Percentiles rank a stretch among this genome's conserved stretches.
Evolutionary conservation across 1,284 basidiomycete species (phyloP).

Genomic region (Mycosarcoma maydis): DNA sequence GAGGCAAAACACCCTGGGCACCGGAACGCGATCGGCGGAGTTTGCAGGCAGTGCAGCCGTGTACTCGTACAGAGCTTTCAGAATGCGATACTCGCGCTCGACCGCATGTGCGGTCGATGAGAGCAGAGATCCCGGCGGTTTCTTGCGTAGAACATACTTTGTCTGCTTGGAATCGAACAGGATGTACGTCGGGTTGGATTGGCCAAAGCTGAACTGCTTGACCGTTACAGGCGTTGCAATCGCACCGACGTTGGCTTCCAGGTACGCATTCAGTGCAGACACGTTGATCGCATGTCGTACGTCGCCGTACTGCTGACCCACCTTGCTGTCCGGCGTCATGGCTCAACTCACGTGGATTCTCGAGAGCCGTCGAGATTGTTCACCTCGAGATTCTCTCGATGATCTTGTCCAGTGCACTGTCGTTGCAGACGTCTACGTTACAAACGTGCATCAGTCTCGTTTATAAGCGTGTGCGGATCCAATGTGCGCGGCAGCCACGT

Average conservation of each 20-base stretch:
- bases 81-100: slow-evolving; percentile 87
- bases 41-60: slow-evolving; percentile 18
- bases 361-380: too few species aligned
- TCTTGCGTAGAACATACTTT: slow-evolving; percentile 88
- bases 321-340: slow-evolving; percentile 15
- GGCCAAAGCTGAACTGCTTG: slow-evolving; percentile 82
- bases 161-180: slow-evolving; percentile 72
- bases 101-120: slow-evolving; percentile 91
- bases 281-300: slow-evolving; percentile 53
- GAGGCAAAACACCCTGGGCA: slow-evolving; percentile 83
- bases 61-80: slow-evolving; percentile 71
- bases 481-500: too few species aligned
- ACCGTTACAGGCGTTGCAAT: slow-evolving; percentile 78
- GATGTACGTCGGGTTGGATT: slow-evolving; percentile 93
- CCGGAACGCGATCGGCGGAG: slow-evolving; percentile 73
- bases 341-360: too few species aligned
- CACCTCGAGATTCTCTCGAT: too few species aligned
- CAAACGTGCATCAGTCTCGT: too few species aligned
- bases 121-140: slow-evolving; percentile 86
- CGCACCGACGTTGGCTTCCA: slow-evolving; percentile 72
- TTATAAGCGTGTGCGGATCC: too few species aligned
- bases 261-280: slow-evolving; percentile 70
- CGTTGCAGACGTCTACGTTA: too few species aligned
- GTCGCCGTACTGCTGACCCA: slow-evolving; percentile 53
- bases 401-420: too few species aligned